Conservation (phyloP, 176 grass and related monocot genomes). For the Metroxylon sagu region DNA sequence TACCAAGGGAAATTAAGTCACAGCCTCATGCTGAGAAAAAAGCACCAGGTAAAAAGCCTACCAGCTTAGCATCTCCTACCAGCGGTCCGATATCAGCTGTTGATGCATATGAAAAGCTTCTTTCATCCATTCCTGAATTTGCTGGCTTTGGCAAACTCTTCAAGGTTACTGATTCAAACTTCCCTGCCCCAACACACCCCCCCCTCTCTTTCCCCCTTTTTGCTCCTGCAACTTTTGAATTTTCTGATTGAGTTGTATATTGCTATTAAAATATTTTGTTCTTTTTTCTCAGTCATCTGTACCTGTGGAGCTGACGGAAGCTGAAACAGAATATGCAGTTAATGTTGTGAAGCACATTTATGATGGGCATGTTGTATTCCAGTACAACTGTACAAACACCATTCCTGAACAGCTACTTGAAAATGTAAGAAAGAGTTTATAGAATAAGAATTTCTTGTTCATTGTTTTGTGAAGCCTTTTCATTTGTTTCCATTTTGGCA, state of each 20-base stretch:
- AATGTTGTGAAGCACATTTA: constrained; percentile 94
- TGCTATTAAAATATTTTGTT: constrained; percentile 9
- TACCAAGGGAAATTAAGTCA: constrained; percentile 68
- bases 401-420: constrained; percentile 97
- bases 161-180: constrained; percentile 47
- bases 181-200: neutral
- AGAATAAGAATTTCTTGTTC: neutral
- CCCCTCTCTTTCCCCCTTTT: no score
- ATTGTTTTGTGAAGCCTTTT: constrained; percentile 6
- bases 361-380: constrained; percentile 71
- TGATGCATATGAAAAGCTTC: constrained; percentile 86
- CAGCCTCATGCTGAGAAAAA: constrained; percentile 95
- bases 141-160: constrained; percentile 86
- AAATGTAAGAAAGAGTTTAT: constrained; percentile 32
- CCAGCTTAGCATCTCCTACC: constrained; percentile 48
- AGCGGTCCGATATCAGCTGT: constrained; percentile 48
- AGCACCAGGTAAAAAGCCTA: constrained; percentile 72
- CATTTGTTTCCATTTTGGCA: constrained; percentile 11
- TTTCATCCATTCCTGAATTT: constrained; percentile 88
- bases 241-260: no score
- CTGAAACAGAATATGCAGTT: constrained; percentile 96
- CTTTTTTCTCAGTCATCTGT: constrained; percentile 64
- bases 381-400: constrained; percentile 98
- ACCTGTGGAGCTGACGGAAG: constrained; percentile 92
- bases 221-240: no score